phyloP scores from a whole-genome alignment of 768 basidiomycete genomes.

The Dacryopinax primogenitus region DNA sequence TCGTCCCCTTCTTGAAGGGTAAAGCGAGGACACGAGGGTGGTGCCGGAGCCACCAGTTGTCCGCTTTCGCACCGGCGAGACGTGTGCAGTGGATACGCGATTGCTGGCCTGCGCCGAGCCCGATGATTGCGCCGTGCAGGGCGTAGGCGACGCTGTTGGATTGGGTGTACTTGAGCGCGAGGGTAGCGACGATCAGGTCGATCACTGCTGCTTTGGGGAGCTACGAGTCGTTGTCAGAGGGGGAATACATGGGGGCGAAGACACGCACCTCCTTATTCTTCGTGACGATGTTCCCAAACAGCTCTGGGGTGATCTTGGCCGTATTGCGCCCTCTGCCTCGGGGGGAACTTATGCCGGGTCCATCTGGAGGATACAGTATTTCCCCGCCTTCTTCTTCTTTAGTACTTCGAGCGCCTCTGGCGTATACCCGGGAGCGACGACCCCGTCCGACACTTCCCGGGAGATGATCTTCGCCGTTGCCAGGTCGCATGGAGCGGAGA shows the following conservation, averaged over 20 bases:
- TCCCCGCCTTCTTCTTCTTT: slow-evolving; percentile 92
- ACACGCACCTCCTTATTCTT: slow-evolving; percentile 64
- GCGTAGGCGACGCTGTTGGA: slow-evolving; percentile 98
- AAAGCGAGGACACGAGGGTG: slow-evolving; percentile 84
- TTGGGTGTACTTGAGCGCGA: slow-evolving; percentile 96
- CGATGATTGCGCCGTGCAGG: slow-evolving; percentile 79
- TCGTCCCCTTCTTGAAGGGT: slow-evolving; percentile 94
- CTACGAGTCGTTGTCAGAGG: slow-evolving; percentile 30
- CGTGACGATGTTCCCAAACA: slow-evolving; percentile 83
- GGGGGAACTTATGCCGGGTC: slow-evolving; percentile 71
- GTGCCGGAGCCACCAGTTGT: slow-evolving; percentile 98
- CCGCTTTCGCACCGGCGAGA: slow-evolving; percentile 93
- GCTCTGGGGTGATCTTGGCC: slow-evolving; percentile 61
- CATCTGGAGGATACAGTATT: slow-evolving; percentile 97
- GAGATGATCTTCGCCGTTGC: slow-evolving; percentile 94
- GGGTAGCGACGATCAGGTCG: slow-evolving; percentile 93
- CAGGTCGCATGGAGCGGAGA: slow-evolving; percentile 84
- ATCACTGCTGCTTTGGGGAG: slow-evolving; percentile 61
- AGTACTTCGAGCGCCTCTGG: slow-evolving; percentile 79
- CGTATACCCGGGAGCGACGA: slow-evolving; percentile 90
- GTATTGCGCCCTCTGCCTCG: slow-evolving; percentile 76
- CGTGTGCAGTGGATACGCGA: slow-evolving; percentile 99
- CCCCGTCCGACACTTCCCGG: slow-evolving; percentile 96
- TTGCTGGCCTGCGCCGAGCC: slow-evolving; percentile 95
- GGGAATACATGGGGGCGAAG: not conserved